phyloP scores from a whole-genome alignment of 805 yeast species.

The Clavispora vitiphila region DNA sequence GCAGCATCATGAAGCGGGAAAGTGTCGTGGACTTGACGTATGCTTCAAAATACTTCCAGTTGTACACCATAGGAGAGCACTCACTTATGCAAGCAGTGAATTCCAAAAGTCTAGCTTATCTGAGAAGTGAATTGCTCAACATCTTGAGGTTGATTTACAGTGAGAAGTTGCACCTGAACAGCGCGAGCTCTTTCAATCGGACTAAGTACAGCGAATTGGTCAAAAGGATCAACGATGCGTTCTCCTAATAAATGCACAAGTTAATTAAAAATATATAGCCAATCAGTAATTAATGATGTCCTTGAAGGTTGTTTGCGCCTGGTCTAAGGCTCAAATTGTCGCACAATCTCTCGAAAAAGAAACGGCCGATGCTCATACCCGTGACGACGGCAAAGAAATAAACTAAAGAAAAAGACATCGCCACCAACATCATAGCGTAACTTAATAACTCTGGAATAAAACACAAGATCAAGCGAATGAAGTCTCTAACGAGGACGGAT shows the following conservation, averaged over 20 bases:
- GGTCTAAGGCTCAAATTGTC: constrained; percentile 35
- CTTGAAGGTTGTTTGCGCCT: constrained; percentile 14
- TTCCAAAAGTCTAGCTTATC: constrained; percentile 30
- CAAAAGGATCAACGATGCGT: constrained; percentile 18
- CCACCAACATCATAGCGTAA: constrained; percentile 72
- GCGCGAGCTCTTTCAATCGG: constrained; percentile 33
- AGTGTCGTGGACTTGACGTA: constrained; percentile 49
- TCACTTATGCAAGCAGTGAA: constrained; percentile 38
- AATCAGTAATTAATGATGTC: constrained; percentile 4
- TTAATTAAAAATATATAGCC: neutral
- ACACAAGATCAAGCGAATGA: constrained; percentile 49
- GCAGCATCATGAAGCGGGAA: constrained; percentile 50
- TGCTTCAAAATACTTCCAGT: constrained; percentile 52
- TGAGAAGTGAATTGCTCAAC: constrained; percentile 43
- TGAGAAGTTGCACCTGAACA: constrained; percentile 37
- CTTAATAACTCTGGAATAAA: constrained; percentile 63
- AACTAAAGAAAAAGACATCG: constrained; percentile 62
- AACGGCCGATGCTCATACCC: constrained; percentile 68
- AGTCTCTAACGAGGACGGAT: constrained; percentile 40
- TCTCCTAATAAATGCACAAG: constrained; percentile 2
- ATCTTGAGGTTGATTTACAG: constrained; percentile 50
- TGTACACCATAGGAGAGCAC: constrained; percentile 47
- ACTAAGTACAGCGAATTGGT: constrained; percentile 35
- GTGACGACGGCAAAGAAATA: constrained; percentile 71
- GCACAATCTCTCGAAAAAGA: constrained; percentile 58